Percentiles rank a stretch among this genome's conserved stretches.
phyloP scores from a whole-genome alignment of 495 filamentous ascomycete genomes.

The Oidiodendron maius region DNA sequence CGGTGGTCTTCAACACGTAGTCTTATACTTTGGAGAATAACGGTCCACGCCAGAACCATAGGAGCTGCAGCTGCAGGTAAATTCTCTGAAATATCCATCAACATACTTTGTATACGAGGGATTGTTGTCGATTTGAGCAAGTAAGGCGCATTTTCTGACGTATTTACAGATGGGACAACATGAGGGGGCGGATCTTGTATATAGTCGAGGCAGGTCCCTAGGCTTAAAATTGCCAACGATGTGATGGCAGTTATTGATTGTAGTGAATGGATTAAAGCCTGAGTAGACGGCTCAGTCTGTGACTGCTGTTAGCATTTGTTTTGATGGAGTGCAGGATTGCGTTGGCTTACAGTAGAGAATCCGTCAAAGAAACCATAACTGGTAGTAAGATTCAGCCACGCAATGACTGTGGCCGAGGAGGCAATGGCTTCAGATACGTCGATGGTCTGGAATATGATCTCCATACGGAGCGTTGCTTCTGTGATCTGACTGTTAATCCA shows the following conservation, averaged over 20 bases:
- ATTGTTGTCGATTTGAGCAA: constrained; percentile 57
- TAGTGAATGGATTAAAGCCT: constrained; percentile 54
- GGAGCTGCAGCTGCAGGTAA: constrained; percentile 52
- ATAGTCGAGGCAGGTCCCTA: constrained; percentile 42
- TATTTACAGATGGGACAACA: constrained; percentile 16
- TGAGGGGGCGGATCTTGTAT: constrained; percentile 29
- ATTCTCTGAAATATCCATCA: constrained; percentile 43
- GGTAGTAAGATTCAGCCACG: constrained; percentile 70
- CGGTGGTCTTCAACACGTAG: constrained; percentile 5
- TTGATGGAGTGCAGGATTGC: background rate
- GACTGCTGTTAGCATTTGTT: background rate
- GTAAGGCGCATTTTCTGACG: constrained; percentile 46
- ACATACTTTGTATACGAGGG: constrained; percentile 55
- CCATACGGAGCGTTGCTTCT: constrained; percentile 66
- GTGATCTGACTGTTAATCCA: constrained; percentile 60
- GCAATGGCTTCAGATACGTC: constrained; percentile 49
- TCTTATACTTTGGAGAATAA: constrained; percentile 60
- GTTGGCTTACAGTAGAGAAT: constrained; percentile 40
- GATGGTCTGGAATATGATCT: constrained; percentile 65
- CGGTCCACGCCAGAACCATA: constrained; percentile 68
- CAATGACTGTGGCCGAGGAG: constrained; percentile 50
- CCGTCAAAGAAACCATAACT: constrained; percentile 58
- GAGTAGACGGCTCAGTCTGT: constrained; percentile 32
- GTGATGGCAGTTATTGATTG: constrained; percentile 64
- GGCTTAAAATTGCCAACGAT: constrained; percentile 68